Evolutionary conservation across 78 protist species (phyloP), one percentile per base, ranked within the genome.

Genomic region (Emiliania huxleyi): DNA sequence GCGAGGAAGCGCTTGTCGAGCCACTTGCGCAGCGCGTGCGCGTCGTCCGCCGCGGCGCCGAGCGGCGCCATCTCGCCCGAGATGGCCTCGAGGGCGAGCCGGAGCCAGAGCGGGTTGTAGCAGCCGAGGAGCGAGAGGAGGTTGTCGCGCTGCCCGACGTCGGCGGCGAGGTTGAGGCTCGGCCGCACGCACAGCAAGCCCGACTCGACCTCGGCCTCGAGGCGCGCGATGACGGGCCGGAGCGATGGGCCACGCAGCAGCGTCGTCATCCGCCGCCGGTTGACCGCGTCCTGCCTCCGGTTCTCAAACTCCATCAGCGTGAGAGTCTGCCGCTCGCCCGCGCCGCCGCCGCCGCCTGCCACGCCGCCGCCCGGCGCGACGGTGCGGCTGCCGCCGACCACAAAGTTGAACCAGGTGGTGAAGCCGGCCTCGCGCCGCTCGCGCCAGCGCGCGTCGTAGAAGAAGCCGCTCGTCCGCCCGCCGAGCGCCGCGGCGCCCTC

Each of bases 91-190:
- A 77, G n/a, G 43, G 48, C 87, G 38, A 40, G 45, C 2, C 87
- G 46, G n/a, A 77, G 87, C 87, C 87, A 77, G 18, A 77, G 48
- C 45, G 87, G 87, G 46, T 77, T 77, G 87, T 35, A 38, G 46
- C 46, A 40, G 15, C 3, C 19, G 35, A 77, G n/a, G 12, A 77
- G 29, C 12, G 12, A 21, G 46, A 77, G 43, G 2, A 77, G 29
- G 33, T 77, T 37, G 46, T 19, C 46, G 48, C 87, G 87, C 43
- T 40, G 87, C 23, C 87, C 87, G 29, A 77, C 87, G 46, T 77
- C 87, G 46, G 87, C 87, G 29, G 11, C 23, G 4, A 77, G 46
- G 46, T 40, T 8, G n/a, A 40, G 87, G 26, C 33, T 15, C 48
- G 44, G 43, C 15, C 87, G 87, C 46, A 77, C 15, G n/a, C 48